phyloP scores from a whole-genome alignment of 169 alveolate genomes.

The Plasmodium falciparum region DNA sequence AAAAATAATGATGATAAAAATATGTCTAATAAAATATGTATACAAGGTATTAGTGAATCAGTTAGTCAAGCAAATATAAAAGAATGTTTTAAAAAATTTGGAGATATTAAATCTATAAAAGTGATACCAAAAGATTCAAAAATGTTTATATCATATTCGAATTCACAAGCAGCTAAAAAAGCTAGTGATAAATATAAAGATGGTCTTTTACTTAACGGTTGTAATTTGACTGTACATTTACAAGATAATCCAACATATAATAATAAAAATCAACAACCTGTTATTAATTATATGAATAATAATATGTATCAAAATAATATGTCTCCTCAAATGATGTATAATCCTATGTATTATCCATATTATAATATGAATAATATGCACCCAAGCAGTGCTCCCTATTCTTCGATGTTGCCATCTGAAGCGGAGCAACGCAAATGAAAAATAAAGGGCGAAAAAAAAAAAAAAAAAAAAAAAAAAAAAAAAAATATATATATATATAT shows the following conservation, averaged over 20 bases:
- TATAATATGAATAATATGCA: conserved; percentile 16
- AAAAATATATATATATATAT: too few species aligned
- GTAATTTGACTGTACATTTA: conserved; percentile 32
- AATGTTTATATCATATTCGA: conserved; percentile 57
- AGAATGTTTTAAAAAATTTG: conserved; percentile 72
- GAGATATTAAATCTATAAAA: conserved; percentile 72
- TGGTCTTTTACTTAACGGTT: conserved; percentile 56
- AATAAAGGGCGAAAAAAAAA: too few species aligned
- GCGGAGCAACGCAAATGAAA: conserved; percentile 67
- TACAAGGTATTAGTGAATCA: conserved; percentile 61
- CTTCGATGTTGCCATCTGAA: conserved; percentile 67
- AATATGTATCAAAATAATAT: not conserved
- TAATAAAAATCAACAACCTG: not conserved
- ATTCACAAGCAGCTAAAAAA: conserved; percentile 33
- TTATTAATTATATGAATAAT: conserved; percentile 4
- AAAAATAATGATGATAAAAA: conserved; percentile 25
- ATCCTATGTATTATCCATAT: conserved; percentile 11
- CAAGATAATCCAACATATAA: conserved; percentile 6
- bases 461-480: too few species aligned
- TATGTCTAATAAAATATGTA: conserved; percentile 43
- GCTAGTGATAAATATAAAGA: conserved; percentile 66
- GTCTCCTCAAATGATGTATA: conserved; percentile 18
- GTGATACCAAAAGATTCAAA: conserved; percentile 70
- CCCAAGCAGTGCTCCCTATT: conserved; percentile 31
- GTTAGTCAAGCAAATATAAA: conserved; percentile 43